Conservation (phyloP, 1,284 basidiomycete genomes). For the Trametes hirsuta region DNA sequence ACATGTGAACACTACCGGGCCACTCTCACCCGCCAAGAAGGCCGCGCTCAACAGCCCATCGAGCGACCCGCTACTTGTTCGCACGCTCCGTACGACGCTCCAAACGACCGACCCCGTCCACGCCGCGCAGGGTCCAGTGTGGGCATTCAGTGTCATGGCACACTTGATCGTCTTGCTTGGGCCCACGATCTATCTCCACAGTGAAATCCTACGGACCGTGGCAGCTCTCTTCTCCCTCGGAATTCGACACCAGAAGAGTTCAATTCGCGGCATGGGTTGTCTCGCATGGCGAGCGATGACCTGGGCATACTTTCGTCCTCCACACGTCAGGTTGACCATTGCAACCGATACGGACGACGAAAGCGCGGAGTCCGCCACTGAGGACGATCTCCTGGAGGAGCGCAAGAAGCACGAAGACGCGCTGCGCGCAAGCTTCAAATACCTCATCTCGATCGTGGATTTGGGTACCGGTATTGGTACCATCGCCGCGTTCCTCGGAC, state of each 20-base stretch:
- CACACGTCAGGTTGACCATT: conserved; percentile 25
- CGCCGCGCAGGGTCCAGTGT: conserved; percentile 72
- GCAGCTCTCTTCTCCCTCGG: conserved; percentile 54
- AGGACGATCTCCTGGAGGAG: conserved; percentile 33
- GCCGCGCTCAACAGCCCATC: conserved; percentile 29
- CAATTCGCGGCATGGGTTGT: conserved; percentile 60
- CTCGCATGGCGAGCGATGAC: conserved; percentile 64
- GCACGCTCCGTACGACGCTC: conserved; percentile 66
- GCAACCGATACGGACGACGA: conserved; percentile 36
- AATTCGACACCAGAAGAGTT: conserved; percentile 60
- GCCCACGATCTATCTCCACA: conserved; percentile 50
- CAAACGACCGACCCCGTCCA: conserved; percentile 53
- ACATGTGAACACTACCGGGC: conserved; percentile 28
- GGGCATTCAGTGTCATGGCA: conserved; percentile 68
- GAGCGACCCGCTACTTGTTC: conserved; percentile 56
- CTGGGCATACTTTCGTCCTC: conserved; percentile 67
- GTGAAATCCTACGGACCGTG: conserved; percentile 49
- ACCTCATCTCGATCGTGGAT: conserved; percentile 57
- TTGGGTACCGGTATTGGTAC: conserved; percentile 62
- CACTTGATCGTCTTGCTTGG: conserved; percentile 65
- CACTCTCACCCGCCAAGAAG: conserved; percentile 28
- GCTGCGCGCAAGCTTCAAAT: conserved; percentile 41
- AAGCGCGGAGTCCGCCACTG: conserved; percentile 29
- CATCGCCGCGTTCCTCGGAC: conserved; percentile 54
- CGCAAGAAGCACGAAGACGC: conserved; percentile 40